These are phyloP conservation scores for Claviceps spartinae DNA, from an alignment of 2,329 filamentous ascomycete genomes.

Conservation along the genomic window DNA sequence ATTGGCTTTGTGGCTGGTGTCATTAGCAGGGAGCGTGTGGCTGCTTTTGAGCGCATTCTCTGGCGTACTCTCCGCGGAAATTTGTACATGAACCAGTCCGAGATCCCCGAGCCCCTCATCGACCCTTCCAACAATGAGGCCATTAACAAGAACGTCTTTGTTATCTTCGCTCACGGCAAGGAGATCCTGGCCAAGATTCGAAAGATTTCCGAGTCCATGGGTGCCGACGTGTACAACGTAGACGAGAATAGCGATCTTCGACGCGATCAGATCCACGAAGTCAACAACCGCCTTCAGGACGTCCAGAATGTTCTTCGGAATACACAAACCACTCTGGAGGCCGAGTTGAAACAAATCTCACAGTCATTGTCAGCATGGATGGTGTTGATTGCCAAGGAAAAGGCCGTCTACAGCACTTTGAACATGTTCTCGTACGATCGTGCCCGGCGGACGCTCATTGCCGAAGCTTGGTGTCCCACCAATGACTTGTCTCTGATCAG, in stretches of 20 bases:
- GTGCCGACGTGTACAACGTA: conserved; percentile 89
- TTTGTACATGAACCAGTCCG: conserved; percentile 99
- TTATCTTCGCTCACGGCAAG: conserved; percentile 97
- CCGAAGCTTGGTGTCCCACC: conserved; percentile 93
- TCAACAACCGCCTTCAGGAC: conserved; percentile 85
- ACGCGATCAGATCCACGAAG: conserved; percentile 91
- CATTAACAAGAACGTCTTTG: conserved; percentile 94
- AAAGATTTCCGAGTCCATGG: conserved; percentile 96
- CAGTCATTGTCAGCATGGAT: conserved; percentile 92
- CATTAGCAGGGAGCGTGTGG: conserved; percentile 83
- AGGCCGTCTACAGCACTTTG: conserved; percentile 88
- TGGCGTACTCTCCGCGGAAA: conserved; percentile 97
- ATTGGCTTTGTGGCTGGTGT: conserved; percentile 97
- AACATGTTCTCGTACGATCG: conserved; percentile 97
- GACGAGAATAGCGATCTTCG: conserved; percentile 95
- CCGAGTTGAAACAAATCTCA: conserved; percentile 85
- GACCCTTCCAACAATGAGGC: conserved; percentile 88
- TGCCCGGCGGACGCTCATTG: conserved; percentile 88
- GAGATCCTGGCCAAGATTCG: conserved; percentile 97
- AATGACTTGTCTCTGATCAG: conserved; percentile 83
- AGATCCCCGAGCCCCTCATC: conserved; percentile 86
- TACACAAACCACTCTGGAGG: conserved; percentile 86
- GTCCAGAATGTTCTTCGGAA: conserved; percentile 86
- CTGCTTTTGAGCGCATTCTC: conserved; percentile 89
- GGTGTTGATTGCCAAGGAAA: conserved; percentile 95